Evolutionary conservation across 768 basidiomycete species (phyloP).

Genomic region (Tricholoma saponaceum): DNA sequence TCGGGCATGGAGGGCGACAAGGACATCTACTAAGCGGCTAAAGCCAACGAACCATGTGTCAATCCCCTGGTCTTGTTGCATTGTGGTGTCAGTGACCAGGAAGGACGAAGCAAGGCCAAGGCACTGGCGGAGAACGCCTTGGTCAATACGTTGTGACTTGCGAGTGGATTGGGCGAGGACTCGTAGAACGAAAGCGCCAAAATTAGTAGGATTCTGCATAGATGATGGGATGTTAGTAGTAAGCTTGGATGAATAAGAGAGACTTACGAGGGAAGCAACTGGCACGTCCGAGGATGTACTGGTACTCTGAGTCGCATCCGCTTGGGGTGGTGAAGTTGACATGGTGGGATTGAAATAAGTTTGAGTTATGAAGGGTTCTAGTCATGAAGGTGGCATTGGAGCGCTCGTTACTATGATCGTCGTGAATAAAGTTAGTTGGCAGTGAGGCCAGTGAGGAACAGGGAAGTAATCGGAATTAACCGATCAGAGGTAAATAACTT

Average conservation of each 20-base stretch:
- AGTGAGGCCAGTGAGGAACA: not conserved
- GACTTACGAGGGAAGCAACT: not conserved
- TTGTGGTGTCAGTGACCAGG: slow-evolving; percentile 70
- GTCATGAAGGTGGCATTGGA: not conserved
- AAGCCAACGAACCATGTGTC: slow-evolving; percentile 66
- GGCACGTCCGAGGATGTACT: not conserved
- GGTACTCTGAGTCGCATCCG: not conserved
- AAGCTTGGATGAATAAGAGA: not conserved
- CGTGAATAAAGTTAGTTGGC: no score
- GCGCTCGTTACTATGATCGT: not conserved
- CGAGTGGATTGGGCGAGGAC: slow-evolving; percentile 50
- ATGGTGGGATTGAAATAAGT: not conserved
- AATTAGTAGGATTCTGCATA: slow-evolving; percentile 46
- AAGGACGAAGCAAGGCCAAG: slow-evolving; percentile 74
- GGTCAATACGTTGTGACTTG: slow-evolving; percentile 47
- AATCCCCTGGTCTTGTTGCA: slow-evolving; percentile 52
- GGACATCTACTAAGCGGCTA: slow-evolving; percentile 63
- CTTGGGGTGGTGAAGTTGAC: not conserved
- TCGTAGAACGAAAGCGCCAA: slow-evolving; percentile 52
- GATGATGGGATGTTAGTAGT: not conserved
- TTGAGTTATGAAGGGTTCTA: not conserved
- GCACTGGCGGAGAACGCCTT: slow-evolving; percentile 56
- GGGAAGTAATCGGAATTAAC: slow-evolving; percentile 6
- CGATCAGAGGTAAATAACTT: not conserved
- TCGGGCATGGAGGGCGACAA: slow-evolving; percentile 64